These are phyloP conservation scores for Neurospora tetrasperma DNA, from an alignment of 495 filamentous ascomycete genomes.

Conservation along the genomic window DNA sequence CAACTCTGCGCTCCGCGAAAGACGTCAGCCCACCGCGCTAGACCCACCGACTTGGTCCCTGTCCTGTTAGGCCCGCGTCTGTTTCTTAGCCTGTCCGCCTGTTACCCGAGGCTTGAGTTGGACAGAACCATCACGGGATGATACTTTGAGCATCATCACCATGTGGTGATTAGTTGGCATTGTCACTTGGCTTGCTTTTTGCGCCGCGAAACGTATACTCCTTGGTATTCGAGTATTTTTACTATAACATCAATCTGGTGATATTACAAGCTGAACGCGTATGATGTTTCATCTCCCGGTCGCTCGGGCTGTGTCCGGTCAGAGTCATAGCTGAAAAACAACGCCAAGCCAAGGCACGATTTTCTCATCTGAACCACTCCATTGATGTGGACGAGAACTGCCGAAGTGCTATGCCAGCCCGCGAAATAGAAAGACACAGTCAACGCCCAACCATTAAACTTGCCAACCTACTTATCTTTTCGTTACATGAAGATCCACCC, in stretches of 20 bases:
- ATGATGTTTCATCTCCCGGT: not conserved
- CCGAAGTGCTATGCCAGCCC: not conserved
- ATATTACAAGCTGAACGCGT: not conserved
- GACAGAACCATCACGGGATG: not conserved
- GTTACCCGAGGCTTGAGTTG: not conserved
- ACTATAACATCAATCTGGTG: not conserved
- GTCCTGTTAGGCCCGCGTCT: not conserved
- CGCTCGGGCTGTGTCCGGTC: not conserved
- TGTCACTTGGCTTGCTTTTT: no score
- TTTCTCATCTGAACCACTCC: not conserved
- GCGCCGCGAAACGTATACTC: no score
- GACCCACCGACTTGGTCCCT: constrained; percentile 8
- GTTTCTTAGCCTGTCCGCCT: not conserved
- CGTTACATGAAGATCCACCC: no score
- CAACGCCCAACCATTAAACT: not conserved
- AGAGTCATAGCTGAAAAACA: not conserved
- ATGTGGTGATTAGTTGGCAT: not conserved
- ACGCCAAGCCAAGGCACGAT: not conserved
- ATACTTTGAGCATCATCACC: not conserved
- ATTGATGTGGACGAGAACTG: not conserved
- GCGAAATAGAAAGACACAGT: not conserved
- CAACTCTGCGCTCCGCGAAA: not conserved
- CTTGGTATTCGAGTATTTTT: not conserved
- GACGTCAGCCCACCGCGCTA: constrained; percentile 20
- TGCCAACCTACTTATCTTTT: not conserved